These are phyloP conservation scores for Cryptosporidium baileyi DNA, from an alignment of 169 alveolate species.

Conservation along the genomic window DNA sequence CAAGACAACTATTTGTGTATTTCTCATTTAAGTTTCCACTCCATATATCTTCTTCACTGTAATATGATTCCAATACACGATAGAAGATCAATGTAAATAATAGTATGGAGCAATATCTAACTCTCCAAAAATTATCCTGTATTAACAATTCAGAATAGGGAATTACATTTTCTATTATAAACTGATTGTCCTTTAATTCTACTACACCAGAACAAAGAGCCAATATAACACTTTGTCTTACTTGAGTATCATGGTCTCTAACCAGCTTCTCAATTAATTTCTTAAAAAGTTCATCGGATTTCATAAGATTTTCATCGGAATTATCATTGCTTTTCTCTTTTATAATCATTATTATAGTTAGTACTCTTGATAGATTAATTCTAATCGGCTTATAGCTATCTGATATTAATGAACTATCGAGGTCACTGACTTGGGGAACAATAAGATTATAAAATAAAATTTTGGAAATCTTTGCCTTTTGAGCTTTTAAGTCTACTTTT, in stretches of 20 bases:
- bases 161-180: not conserved
- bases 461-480: no score
- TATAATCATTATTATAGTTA: not conserved
- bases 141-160: conserved; percentile 11
- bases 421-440: not conserved
- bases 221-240: conserved; percentile 32
- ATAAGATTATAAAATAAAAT: conserved; percentile 11
- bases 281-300: not conserved
- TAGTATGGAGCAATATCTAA: conserved; percentile 35
- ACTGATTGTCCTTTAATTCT: not conserved
- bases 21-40: not conserved
- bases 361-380: not conserved
- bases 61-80: not conserved
- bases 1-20: not conserved
- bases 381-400: conserved; percentile 16
- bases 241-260: conserved; percentile 11
- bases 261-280: not conserved
- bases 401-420: not conserved
- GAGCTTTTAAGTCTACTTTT: not conserved
- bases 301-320: not conserved
- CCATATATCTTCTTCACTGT: conserved; percentile 32
- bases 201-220: conserved; percentile 22
- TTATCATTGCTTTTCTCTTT: not conserved
- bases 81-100: not conserved
- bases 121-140: conserved; percentile 47